Base-by-base conservation (phyloP, 352 stramenopile species). In the Globisporangium lucens region DNA sequence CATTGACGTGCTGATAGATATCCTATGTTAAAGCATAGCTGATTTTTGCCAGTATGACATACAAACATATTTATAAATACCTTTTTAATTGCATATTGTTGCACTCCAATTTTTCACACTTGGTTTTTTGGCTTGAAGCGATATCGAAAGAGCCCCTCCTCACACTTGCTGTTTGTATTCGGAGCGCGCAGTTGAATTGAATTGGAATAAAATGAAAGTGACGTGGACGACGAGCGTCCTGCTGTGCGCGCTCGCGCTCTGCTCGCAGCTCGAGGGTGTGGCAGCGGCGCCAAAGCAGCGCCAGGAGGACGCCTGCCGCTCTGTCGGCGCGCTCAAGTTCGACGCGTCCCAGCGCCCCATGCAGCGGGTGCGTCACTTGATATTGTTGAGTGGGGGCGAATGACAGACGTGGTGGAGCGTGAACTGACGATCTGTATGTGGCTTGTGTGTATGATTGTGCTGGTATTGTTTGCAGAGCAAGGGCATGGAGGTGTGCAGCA, bases 401-500 rank as follows among this genome's bases (percentile, higher is more conserved):
- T 12, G 46, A 49, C 33, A n/a, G 17, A 56, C 4, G 17, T 46
- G n/a, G 6, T 10, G 6, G 36, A 30, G 43, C 43, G 12, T 51
- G 43, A 51, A 20, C 29, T 62, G 22, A 62, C 47, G 17, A 35
- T 27, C 24, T 57, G 27, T 2, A 29, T 38, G 27, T 22, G 22
- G 35, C 36, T 10, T 43, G 36, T 43, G 12, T 15, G 3, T 46
- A 17, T 46, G 38, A 17, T 33, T 10, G 27, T 62, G 43, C 55
- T 65, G 41, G 41, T 66, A 30, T 56, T 17, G 12, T 47, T 22
- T 30, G 38, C 55, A 90, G 85, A 82, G 59, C 29, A 84, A 88
- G 35, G 75, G 78, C 1, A 74, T 94, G 60, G 83, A 94, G 38
- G 80, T 93, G 13, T 94, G 87, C 70, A 86, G 73, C 71, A 91